Evolutionary conservation across 768 basidiomycete genomes (phyloP).

Genomic region (Kwoniella heveanensis): DNA sequence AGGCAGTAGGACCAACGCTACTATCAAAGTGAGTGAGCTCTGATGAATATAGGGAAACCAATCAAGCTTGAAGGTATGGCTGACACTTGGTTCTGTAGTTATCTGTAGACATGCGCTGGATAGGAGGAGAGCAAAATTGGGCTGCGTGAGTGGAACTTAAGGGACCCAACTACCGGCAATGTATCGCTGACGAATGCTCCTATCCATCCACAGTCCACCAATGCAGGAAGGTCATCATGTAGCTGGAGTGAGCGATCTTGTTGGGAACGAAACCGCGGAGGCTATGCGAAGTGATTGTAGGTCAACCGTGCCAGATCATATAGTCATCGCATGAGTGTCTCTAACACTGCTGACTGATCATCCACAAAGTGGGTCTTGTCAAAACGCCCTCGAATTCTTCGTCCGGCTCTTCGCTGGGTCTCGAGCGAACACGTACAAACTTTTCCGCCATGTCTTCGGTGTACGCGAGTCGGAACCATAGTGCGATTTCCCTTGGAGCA

Average conservation of each 20-base stretch:
- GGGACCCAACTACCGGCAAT: background rate
- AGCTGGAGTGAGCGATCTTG: conserved; percentile 34
- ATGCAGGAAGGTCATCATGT: conserved; percentile 48
- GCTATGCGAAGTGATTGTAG: conserved; percentile 30
- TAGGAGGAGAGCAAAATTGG: conserved; percentile 42
- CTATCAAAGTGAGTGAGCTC: conserved; percentile 31
- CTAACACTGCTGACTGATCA: no score
- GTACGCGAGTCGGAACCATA: conserved; percentile 17
- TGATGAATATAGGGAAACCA: no score
- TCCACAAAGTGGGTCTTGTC: conserved; percentile 10
- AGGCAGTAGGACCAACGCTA: conserved; percentile 47
- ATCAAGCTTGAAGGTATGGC: no score
- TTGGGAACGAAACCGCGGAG: conserved; percentile 25
- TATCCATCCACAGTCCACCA: conserved; percentile 32
- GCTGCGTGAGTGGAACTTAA: conserved; percentile 36
- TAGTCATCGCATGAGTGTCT: no score
- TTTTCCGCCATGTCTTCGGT: conserved; percentile 25
- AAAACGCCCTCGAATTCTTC: conserved; percentile 43
- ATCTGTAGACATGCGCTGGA: conserved; percentile 40
- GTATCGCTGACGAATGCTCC: background rate
- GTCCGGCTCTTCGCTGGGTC: conserved; percentile 28
- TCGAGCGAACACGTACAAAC: conserved; percentile 25
- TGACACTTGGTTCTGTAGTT: conserved; percentile 25
- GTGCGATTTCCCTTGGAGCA: conserved; percentile 4
- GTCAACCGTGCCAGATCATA: no score